Evolutionary conservation across 2,329 filamentous ascomycete genomes (phyloP).

Genomic region (Colletotrichum echinochloae): DNA sequence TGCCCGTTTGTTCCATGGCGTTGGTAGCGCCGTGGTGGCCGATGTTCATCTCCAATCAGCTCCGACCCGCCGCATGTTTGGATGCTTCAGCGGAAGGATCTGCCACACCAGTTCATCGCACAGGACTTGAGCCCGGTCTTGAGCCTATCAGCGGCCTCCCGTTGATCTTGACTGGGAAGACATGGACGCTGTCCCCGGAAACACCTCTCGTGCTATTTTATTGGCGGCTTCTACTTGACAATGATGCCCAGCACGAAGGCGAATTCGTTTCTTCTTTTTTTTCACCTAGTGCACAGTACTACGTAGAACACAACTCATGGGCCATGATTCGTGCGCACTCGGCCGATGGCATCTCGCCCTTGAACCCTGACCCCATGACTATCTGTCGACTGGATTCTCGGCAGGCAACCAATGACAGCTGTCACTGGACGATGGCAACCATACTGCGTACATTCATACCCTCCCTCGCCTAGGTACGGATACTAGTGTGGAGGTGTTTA

Average conservation of each 20-base stretch:
- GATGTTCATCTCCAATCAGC: constrained; percentile 37
- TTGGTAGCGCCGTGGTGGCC: constrained; percentile 32
- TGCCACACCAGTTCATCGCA: constrained; percentile 24
- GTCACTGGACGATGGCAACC: not conserved
- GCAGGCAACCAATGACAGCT: constrained; percentile 7
- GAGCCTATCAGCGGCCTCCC: constrained; percentile 30
- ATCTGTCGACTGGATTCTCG: constrained; percentile 11
- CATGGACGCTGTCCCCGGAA: not conserved
- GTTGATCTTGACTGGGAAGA: not conserved
- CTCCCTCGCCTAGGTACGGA: no score
- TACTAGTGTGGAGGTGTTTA: not conserved
- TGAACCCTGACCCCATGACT: not conserved
- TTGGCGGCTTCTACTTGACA: not conserved
- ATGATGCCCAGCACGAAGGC: not conserved
- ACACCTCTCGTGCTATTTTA: not conserved
- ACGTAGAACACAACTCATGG: not conserved
- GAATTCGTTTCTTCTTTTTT: not conserved
- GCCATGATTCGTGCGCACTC: constrained; percentile 35
- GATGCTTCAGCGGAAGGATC: constrained; percentile 27
- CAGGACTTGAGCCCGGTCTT: constrained; percentile 19
- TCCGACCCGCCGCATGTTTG: constrained; percentile 25
- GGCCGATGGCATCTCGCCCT: constrained; percentile 10
- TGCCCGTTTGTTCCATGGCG: constrained; percentile 17
- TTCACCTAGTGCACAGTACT: not conserved
- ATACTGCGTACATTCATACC: not conserved